A percentile compares a stretch with the other conserved stretches of the same genome.
Conservation (phyloP, 257 asterid genomes). For the Fraxinus americana region DNA sequence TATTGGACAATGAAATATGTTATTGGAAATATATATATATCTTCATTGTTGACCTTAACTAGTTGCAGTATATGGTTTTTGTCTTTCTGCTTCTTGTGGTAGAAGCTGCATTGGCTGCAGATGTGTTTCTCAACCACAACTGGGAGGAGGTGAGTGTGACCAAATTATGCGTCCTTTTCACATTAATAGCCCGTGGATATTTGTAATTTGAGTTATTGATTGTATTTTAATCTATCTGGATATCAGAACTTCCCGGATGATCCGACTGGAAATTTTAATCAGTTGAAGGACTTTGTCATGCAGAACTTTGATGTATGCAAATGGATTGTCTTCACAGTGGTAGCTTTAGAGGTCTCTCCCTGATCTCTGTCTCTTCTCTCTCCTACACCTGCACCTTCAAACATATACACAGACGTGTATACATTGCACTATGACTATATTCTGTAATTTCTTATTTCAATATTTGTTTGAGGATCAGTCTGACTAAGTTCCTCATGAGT, state of each 20-base stretch:
- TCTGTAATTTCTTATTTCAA: not conserved
- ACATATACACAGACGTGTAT: not conserved
- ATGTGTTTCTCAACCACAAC: slow-evolving; percentile 67
- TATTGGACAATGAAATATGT: not conserved
- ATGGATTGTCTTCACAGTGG: slow-evolving; percentile 76
- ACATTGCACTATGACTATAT: not conserved
- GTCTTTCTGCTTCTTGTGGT: slow-evolving; percentile 66
- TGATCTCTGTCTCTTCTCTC: slow-evolving; percentile 23
- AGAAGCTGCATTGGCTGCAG: slow-evolving; percentile 77
- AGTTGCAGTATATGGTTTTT: slow-evolving; percentile 60
- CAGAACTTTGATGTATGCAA: slow-evolving; percentile 70
- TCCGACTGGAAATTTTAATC: slow-evolving; percentile 69
- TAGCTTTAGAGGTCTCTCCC: slow-evolving; percentile 68
- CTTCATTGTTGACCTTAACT: slow-evolving; percentile 53
- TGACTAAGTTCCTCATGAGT: not conserved
- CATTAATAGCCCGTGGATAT: not conserved
- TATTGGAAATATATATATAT: slow-evolving; percentile 12
- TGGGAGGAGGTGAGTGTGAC: slow-evolving; percentile 79
- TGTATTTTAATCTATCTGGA: slow-evolving; percentile 2
- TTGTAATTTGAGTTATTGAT: slow-evolving; percentile 8
- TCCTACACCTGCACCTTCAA: not conserved
- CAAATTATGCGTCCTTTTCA: slow-evolving; percentile 6
- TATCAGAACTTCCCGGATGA: slow-evolving; percentile 87
- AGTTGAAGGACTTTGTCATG: slow-evolving; percentile 61
- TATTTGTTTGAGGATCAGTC: not conserved